Evolutionary conservation across 139 green algal species (phyloP).

Genomic region (Deuterostichococcus epilithicus): DNA sequence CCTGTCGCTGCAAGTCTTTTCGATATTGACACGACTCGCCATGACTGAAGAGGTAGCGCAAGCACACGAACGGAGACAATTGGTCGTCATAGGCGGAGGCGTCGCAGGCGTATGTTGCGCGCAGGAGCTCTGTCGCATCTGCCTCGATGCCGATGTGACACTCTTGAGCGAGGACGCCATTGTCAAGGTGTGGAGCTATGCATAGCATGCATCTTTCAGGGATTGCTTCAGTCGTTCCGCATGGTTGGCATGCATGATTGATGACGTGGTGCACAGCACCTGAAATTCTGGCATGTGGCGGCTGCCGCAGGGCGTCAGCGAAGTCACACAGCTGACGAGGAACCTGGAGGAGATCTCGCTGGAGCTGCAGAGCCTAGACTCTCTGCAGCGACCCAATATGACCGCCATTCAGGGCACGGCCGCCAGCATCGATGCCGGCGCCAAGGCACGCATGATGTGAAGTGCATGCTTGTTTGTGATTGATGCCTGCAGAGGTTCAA

Average conservation of each 20-base stretch:
- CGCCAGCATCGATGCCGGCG: constrained; percentile 29
- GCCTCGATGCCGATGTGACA: constrained; percentile 28
- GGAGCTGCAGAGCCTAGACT: constrained; percentile 45
- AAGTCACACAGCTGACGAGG: constrained; percentile 40
- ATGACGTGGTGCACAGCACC: no score
- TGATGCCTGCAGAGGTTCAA: no score
- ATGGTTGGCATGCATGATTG: no score
- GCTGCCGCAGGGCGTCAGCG: constrained; percentile 42
- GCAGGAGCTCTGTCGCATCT: constrained; percentile 60
- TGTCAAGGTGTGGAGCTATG: constrained; percentile 45
- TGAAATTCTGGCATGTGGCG: no score
- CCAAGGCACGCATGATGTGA: constrained; percentile 6
- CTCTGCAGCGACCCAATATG: constrained; percentile 40
- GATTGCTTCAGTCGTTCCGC: no score
- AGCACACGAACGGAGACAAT: no score
- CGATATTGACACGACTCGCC: no score
- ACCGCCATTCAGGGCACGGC: constrained; percentile 37
- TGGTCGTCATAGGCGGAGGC: constrained; percentile 72
- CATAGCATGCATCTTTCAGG: background rate
- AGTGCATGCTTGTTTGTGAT: no score
- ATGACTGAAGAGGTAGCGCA: no score
- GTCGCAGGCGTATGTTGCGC: constrained; percentile 77
- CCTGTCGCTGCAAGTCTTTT: no score
- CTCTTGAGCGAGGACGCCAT: constrained; percentile 48
- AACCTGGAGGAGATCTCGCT: constrained; percentile 49